phyloP scores from a whole-genome alignment of 1,284 basidiomycete species.

The Omphalotus olearius region DNA sequence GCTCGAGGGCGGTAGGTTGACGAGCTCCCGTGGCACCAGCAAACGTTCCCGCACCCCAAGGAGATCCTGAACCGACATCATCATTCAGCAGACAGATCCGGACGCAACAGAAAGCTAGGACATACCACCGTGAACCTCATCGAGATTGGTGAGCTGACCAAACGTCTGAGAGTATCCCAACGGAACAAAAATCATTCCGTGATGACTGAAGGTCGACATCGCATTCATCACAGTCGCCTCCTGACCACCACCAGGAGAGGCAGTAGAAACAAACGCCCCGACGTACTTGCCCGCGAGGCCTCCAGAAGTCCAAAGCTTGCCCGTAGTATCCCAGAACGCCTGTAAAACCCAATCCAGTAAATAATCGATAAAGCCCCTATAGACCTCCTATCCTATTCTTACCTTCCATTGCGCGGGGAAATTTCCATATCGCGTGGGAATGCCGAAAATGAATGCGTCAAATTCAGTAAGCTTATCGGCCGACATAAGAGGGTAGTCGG shows the following conservation, averaged over 20 bases:
- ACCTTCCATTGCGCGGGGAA: constrained; percentile 73
- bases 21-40: constrained; percentile 61
- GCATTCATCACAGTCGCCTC: constrained; percentile 64
- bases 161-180: constrained; percentile 69
- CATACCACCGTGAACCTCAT: constrained; percentile 69
- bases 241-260: constrained; percentile 67
- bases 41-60: constrained; percentile 76
- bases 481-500: constrained; percentile 69
- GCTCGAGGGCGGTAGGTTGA: constrained; percentile 58
- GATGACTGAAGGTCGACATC: constrained; percentile 76
- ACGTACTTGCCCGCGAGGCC: constrained; percentile 81
- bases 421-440: constrained; percentile 77
- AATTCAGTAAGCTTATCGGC: constrained; percentile 62
- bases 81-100: background rate
- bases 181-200: constrained; percentile 78
- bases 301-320: constrained; percentile 70
- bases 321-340: constrained; percentile 82
- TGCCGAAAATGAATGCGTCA: constrained; percentile 69
- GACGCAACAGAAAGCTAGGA: constrained; percentile 11
- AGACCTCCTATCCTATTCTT: constrained; percentile 12
- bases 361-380: background rate
- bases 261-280: constrained; percentile 67
- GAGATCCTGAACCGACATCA: constrained; percentile 39
- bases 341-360: constrained; percentile 23
- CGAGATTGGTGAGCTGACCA: constrained; percentile 52